Conservation (phyloP, 306 rosid species). For the Urtica urens region DNA sequence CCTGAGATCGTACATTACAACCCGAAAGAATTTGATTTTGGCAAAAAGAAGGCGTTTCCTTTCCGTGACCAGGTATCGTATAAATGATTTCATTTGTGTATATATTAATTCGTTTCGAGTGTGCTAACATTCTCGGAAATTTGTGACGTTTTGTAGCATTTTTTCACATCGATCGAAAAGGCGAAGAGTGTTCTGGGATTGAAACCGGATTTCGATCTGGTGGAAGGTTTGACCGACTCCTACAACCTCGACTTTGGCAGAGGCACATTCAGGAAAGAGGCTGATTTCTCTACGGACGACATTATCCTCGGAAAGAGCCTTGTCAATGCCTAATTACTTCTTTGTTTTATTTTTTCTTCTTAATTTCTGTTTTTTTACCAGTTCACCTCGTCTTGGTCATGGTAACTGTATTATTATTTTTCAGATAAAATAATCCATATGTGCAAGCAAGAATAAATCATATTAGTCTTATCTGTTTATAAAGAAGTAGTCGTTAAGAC, state of each 20-base stretch:
- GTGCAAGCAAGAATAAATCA: slow-evolving; percentile 6
- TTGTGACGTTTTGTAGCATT: slow-evolving; percentile 51
- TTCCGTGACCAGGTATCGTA: slow-evolving; percentile 80
- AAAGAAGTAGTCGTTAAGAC: too few species aligned
- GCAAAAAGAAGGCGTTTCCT: slow-evolving; percentile 89
- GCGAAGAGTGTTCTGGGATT: slow-evolving; percentile 73
- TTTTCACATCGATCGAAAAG: slow-evolving; percentile 82
- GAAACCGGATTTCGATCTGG: slow-evolving; percentile 62
- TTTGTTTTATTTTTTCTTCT: not conserved
- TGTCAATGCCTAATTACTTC: slow-evolving; percentile 31
- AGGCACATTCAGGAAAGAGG: slow-evolving; percentile 81
- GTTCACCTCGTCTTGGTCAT: not conserved
- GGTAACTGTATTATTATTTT: not conserved
- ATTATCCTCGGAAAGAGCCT: slow-evolving; percentile 79
- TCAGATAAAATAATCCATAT: not conserved
- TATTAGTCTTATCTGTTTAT: slow-evolving; percentile 10
- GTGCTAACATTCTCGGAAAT: too few species aligned
- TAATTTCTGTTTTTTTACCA: slow-evolving; percentile 8
- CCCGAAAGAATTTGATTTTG: slow-evolving; percentile 85
- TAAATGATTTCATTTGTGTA: not conserved
- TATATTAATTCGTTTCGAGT: not conserved
- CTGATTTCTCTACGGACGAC: slow-evolving; percentile 92
- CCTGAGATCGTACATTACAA: slow-evolving; percentile 88
- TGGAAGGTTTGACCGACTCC: slow-evolving; percentile 84
- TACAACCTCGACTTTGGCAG: slow-evolving; percentile 82